Evolutionary conservation across 1,284 basidiomycete species (phyloP).

Genomic region (Cutaneotrichosporon spelunceum): DNA sequence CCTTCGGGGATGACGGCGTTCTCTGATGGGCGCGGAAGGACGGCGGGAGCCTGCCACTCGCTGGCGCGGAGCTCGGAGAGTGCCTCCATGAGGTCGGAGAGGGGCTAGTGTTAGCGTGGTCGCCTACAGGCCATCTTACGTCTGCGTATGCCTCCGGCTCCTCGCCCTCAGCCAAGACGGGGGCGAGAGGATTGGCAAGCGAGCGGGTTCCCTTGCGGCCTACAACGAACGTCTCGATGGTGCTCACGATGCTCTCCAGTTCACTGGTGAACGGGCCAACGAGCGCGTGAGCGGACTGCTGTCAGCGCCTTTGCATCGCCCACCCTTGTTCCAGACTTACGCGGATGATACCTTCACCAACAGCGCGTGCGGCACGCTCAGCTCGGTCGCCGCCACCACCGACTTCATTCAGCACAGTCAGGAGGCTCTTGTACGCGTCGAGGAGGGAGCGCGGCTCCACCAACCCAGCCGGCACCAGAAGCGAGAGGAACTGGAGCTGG

Average conservation of each 20-base stretch:
- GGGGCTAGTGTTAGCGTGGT: slow-evolving; percentile 28
- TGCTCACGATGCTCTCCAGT: slow-evolving; percentile 34
- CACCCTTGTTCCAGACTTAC: slow-evolving; percentile 53
- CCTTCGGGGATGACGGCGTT: slow-evolving; percentile 50
- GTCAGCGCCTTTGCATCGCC: slow-evolving; percentile 18
- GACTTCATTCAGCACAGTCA: slow-evolving; percentile 81
- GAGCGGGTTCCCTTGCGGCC: slow-evolving; percentile 33
- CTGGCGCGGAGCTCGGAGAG: slow-evolving; percentile 38
- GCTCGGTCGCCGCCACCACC: slow-evolving; percentile 81
- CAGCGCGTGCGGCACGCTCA: slow-evolving; percentile 77
- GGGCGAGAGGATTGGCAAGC: slow-evolving; percentile 37
- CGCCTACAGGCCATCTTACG: slow-evolving; percentile 25
- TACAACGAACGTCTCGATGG: slow-evolving; percentile 42
- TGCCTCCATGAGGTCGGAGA: slow-evolving; percentile 39
- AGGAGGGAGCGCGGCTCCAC: slow-evolving; percentile 72
- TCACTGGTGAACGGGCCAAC: slow-evolving; percentile 35
- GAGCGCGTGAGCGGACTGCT: slow-evolving; percentile 37
- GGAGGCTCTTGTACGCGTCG: slow-evolving; percentile 72
- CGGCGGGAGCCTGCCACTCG: slow-evolving; percentile 30
- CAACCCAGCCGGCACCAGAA: slow-evolving; percentile 70
- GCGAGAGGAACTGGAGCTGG: slow-evolving; percentile 86
- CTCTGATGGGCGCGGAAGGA: slow-evolving; percentile 65
- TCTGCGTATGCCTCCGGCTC: slow-evolving; percentile 34
- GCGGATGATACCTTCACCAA: slow-evolving; percentile 80
- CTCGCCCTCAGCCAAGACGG: slow-evolving; percentile 34